Evolutionary conservation across 192 early-diverging fungal species (phyloP), one percentile per base, ranked within the genome.

Genomic region (Coemansia sp.): DNA sequence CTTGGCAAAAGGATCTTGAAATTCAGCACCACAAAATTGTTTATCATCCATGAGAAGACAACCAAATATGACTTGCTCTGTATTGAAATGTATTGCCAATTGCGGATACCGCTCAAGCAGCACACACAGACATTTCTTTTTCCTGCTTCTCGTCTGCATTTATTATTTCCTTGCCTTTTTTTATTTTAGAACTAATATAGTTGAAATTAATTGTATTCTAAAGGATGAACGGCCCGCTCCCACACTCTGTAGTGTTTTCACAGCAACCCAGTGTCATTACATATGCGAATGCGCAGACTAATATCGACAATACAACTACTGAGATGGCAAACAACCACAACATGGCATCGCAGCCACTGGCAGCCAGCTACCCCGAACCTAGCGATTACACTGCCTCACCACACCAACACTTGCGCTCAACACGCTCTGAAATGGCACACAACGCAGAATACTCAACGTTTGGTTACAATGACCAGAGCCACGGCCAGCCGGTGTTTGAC

Each of bases 221-320:
- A 21, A 22, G 27, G 27, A 55, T 55, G 53, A 15, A 55, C 29
- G 53, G 15, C 24, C 53, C 53, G 12, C 53, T 25, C 25, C 51
- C 53, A 32, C 53, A 55, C 24, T 29, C 53, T 29, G 53, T 32
- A 7, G 53, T 29, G 9, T 25, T 55, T 9, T 25, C 53, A n/a
- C 17, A 15, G 19, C 19, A 12, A 11, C 51, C 51, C 51, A 52
- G 23, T 21, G 21, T 23, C 19, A 52, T 52, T 21, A 52, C 51
- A 17, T 21, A 52, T 52, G 51, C 21, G 19, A 52, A 21, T 17
- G 7, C 23, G 51, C 51, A 21, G 19, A 17, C 11, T 10, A 52
- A 52, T 10, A 11, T 17, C 15, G n/a, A 55, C 14, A 12, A 45
- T n/a, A 35, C 32, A 35, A 35, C 6, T 8, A 35, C 32, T 35